Percentiles rank a stretch among this genome's conserved stretches.
phyloP scores from a whole-genome alignment of 768 basidiomycete genomes.

The Boletus edulis region DNA sequence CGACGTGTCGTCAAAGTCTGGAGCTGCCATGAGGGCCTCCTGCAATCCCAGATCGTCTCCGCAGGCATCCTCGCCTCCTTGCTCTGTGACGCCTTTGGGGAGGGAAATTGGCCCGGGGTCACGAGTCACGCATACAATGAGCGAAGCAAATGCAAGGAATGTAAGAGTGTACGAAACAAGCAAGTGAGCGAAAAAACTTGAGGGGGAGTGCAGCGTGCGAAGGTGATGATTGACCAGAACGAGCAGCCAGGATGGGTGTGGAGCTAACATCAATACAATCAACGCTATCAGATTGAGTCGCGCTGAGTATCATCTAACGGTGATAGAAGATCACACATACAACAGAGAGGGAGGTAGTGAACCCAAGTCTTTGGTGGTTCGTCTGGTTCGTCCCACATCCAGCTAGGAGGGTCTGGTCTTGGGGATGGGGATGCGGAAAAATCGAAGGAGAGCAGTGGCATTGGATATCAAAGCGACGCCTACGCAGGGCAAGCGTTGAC shows the following conservation, averaged over 20 bases:
- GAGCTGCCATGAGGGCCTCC: conserved; percentile 57
- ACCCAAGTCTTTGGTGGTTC: conserved; percentile 48
- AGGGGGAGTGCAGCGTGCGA: conserved; percentile 45
- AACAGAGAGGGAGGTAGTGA: conserved; percentile 54
- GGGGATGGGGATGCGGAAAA: conserved; percentile 13
- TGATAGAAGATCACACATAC: conserved; percentile 34
- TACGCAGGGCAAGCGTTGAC: neutral
- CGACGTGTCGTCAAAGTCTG: conserved; percentile 51
- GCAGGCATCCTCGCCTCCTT: conserved; percentile 29
- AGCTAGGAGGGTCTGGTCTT: conserved; percentile 3
- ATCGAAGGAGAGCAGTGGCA: conserved; percentile 33
- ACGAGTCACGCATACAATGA: conserved; percentile 67
- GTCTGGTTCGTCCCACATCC: conserved; percentile 29
- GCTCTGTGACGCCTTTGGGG: conserved; percentile 21
- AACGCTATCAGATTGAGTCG: conserved; percentile 34
- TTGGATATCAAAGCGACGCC: conserved; percentile 8
- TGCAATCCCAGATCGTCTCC: conserved; percentile 47
- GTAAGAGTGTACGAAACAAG: conserved; percentile 60
- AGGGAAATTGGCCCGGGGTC: conserved; percentile 66
- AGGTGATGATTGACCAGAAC: conserved; percentile 69
- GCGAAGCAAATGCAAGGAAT: conserved; percentile 67
- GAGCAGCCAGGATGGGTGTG: conserved; percentile 71
- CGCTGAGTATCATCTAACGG: neutral
- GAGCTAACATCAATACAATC: conserved; percentile 58
- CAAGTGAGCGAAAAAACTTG: conserved; percentile 53